Conservation (phyloP, 192 early-diverging fungal genomes). For the Spizellomyces sp. region DNA sequence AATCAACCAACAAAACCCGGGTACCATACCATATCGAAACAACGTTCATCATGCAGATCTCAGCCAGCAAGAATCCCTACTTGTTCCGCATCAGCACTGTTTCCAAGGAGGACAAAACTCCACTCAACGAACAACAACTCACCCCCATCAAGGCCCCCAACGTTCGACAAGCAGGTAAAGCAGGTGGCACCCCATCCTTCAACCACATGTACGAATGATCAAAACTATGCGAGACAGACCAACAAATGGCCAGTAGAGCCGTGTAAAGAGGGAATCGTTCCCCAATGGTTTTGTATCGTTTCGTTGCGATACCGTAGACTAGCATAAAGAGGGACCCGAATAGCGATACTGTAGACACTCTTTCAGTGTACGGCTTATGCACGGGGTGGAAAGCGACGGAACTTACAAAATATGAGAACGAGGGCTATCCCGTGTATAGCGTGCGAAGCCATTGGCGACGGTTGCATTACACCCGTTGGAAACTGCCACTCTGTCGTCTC, state of each 20-base stretch:
- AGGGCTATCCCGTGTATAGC: not conserved
- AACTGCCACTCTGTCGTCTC: not conserved
- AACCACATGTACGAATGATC: constrained; percentile 6
- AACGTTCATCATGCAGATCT: not conserved
- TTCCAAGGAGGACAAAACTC: not conserved
- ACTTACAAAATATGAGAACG: not conserved
- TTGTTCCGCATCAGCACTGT: not conserved
- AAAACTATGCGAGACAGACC: not conserved
- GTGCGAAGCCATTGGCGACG: not conserved
- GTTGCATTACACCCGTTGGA: not conserved
- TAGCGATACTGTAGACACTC: not conserved
- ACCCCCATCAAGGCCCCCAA: not conserved
- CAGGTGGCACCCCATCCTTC: not conserved
- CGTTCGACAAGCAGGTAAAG: not conserved
- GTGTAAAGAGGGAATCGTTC: not conserved
- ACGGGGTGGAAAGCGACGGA: not conserved
- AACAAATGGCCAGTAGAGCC: not conserved
- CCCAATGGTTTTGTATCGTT: not conserved
- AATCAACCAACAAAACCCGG: not conserved
- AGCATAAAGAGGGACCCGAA: not conserved
- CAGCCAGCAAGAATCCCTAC: not conserved
- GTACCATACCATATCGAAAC: not conserved
- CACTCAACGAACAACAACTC: not conserved
- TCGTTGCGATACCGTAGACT: not conserved
- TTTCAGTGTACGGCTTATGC: too few relatives aligned